These are phyloP conservation scores for Ophiocordyceps unilateralis DNA, from an alignment of 2,329 filamentous ascomycete genomes.

Conservation along the genomic window DNA sequence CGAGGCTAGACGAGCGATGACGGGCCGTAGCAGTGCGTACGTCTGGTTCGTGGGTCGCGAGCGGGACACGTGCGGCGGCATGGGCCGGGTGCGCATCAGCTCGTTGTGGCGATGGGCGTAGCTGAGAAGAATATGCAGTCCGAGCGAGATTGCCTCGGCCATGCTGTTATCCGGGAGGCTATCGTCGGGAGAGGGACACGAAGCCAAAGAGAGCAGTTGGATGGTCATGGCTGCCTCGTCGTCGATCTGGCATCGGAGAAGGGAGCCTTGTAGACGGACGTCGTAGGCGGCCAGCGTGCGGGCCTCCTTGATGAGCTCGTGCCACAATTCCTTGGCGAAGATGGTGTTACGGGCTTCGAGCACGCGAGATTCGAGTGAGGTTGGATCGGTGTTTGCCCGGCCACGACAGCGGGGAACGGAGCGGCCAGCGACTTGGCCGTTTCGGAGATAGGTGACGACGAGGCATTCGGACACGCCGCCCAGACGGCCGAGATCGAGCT, in stretches of 20 bases:
- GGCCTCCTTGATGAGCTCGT: slow-evolving; percentile 73
- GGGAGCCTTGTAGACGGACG: slow-evolving; percentile 43
- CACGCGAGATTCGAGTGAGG: slow-evolving; percentile 45
- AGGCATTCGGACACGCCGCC: slow-evolving; percentile 40
- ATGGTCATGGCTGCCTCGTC: slow-evolving; percentile 39
- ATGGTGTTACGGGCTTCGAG: slow-evolving; percentile 62
- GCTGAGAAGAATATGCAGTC: slow-evolving; percentile 59
- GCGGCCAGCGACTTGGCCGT: slow-evolving; percentile 40
- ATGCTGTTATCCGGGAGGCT: slow-evolving; percentile 26
- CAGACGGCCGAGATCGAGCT: slow-evolving; percentile 47
- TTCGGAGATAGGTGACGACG: slow-evolving; percentile 46
- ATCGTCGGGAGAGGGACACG: slow-evolving; percentile 13
- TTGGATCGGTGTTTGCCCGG: slow-evolving; percentile 36
- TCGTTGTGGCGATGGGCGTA: slow-evolving; percentile 67
- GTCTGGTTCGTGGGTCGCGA: slow-evolving; percentile 19
- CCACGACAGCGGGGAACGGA: slow-evolving; percentile 30
- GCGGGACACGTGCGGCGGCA: slow-evolving; percentile 20
- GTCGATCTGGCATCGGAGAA: slow-evolving; percentile 38
- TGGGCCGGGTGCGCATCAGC: slow-evolving; percentile 44
- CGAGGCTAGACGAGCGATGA: slow-evolving; percentile 31
- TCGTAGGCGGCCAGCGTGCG: slow-evolving; percentile 54
- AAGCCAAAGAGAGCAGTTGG: slow-evolving; percentile 46
- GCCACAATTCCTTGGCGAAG: slow-evolving; percentile 74
- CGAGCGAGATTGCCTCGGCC: slow-evolving; percentile 48
- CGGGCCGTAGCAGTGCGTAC: slow-evolving; percentile 32